phyloP scores from a whole-genome alignment of 306 rosid genomes.

The Rosa lucieae region DNA sequence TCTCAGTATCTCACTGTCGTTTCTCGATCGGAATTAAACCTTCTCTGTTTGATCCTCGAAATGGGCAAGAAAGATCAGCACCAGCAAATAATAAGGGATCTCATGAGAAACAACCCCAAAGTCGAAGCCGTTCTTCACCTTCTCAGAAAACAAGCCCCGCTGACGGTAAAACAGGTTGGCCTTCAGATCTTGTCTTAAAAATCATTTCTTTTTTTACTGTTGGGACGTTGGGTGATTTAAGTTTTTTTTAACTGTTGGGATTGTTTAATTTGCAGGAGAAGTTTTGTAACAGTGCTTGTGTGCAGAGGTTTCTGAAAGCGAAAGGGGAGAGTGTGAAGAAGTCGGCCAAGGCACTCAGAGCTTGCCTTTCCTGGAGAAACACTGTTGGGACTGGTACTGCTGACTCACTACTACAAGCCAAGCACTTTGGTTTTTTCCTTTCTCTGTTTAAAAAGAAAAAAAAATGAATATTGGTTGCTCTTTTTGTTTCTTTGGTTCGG shows the following conservation, averaged over 20 bases:
- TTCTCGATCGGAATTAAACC: constrained; percentile 21
- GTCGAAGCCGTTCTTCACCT: constrained; percentile 79
- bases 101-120: constrained; percentile 19
- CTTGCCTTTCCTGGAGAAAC: constrained; percentile 98
- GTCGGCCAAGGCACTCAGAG: constrained; percentile 79
- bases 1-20: not conserved
- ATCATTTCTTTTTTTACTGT: not conserved
- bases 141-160: constrained; percentile 80
- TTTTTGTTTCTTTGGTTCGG: constrained; percentile 23
- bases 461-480: constrained; percentile 15
- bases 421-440: constrained; percentile 16
- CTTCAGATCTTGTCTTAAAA: not conserved
- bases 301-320: constrained; percentile 73
- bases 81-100: constrained; percentile 23
- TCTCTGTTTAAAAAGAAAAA: not conserved
- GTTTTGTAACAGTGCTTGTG: constrained; percentile 81
- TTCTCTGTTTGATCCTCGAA: constrained; percentile 18
- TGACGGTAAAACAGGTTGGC: constrained; percentile 75
- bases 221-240: not conserved
- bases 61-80: constrained; percentile 74
- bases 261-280: constrained; percentile 60
- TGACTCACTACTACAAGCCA: not conserved
- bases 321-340: constrained; percentile 90
- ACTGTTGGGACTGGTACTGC: constrained; percentile 63
- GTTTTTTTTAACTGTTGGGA: not conserved